A percentile compares a stretch with the other conserved stretches of the same genome.
Evolutionary conservation across 768 basidiomycete genomes (phyloP).

Genomic region (Kwoniella dejecticola): DNA sequence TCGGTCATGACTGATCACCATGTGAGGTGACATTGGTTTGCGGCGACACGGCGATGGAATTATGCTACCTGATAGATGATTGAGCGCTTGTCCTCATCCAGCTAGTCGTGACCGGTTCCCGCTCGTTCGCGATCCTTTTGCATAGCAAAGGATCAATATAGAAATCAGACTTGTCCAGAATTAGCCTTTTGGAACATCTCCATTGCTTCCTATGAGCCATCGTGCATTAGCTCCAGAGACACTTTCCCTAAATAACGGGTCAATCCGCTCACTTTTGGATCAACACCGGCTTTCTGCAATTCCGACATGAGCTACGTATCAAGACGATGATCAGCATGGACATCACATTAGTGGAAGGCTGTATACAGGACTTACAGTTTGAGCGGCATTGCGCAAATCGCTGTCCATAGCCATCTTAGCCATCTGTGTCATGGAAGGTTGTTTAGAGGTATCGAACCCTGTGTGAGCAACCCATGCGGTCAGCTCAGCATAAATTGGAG

Average conservation of each 20-base stretch:
- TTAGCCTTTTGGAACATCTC: conserved; percentile 30
- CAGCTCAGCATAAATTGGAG: too few relatives aligned
- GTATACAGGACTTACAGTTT: conserved; percentile 29
- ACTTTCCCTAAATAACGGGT: not conserved
- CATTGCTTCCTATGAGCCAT: conserved; percentile 19
- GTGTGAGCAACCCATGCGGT: not conserved
- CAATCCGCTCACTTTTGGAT: conserved; percentile 26
- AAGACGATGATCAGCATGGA: too few relatives aligned
- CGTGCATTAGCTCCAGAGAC: not conserved
- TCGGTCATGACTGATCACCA: too few relatives aligned
- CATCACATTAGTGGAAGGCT: too few relatives aligned
- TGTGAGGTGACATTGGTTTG: too few relatives aligned
- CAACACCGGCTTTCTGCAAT: conserved; percentile 46
- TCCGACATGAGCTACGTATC: conserved; percentile 36
- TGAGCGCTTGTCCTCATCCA: too few relatives aligned
- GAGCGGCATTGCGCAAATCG: conserved; percentile 41
- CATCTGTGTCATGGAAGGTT: conserved; percentile 44
- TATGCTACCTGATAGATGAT: too few relatives aligned
- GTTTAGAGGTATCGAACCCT: conserved; percentile 45
- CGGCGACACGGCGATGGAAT: too few relatives aligned
- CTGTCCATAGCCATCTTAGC: conserved; percentile 44
- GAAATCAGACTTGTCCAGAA: not conserved
- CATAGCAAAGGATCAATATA: too few relatives aligned
- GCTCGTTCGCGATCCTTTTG: too few relatives aligned
- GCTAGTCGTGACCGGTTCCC: too few relatives aligned